phyloP scores from a whole-genome alignment of 768 basidiomycete genomes.

The Rhodotorula toruloides region DNA sequence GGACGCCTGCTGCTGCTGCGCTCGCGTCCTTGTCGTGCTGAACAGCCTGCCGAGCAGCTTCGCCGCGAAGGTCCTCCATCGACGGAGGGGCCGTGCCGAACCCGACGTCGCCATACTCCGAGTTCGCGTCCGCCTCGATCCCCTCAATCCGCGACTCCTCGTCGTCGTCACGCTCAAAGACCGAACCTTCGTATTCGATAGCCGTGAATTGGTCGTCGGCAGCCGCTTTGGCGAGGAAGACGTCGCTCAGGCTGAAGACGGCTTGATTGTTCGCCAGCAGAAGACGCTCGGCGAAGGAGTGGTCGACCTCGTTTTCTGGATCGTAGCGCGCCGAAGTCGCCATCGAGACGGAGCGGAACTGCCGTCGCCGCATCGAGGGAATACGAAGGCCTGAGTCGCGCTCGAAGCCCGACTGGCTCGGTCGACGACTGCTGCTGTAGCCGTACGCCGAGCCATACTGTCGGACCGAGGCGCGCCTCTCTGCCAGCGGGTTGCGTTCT shows the following conservation, averaged over 20 bases:
- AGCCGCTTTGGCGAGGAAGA: slow-evolving; percentile 96
- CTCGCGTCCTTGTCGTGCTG: not conserved
- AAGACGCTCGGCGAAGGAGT: slow-evolving; percentile 65
- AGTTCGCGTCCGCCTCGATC: slow-evolving; percentile 21
- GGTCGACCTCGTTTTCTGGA: slow-evolving; percentile 38
- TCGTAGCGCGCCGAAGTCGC: slow-evolving; percentile 39
- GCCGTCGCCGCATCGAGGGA: slow-evolving; percentile 28
- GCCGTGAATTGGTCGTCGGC: slow-evolving; percentile 43
- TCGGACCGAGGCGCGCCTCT: slow-evolving; percentile 10
- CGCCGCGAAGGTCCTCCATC: slow-evolving; percentile 37
- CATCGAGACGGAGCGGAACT: slow-evolving; percentile 21
- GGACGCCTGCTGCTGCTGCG: not conserved
- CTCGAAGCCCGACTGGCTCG: not conserved
- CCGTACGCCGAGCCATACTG: slow-evolving; percentile 39
- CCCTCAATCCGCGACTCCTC: slow-evolving; percentile 44
- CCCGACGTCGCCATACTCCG: slow-evolving; percentile 30
- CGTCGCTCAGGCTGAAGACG: slow-evolving; percentile 86
- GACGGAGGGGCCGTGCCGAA: slow-evolving; percentile 38
- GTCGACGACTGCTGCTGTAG: slow-evolving; percentile 9
- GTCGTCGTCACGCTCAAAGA: slow-evolving; percentile 41
- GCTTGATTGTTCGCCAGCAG: slow-evolving; percentile 78
- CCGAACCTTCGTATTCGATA: slow-evolving; percentile 32
- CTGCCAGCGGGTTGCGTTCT: slow-evolving; percentile 15
- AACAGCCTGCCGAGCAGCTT: slow-evolving; percentile 24
- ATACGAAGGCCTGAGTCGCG: slow-evolving; percentile 25